Base-by-base conservation (phyloP, 23 red algal species). In the Gracilaria gracilis region DNA sequence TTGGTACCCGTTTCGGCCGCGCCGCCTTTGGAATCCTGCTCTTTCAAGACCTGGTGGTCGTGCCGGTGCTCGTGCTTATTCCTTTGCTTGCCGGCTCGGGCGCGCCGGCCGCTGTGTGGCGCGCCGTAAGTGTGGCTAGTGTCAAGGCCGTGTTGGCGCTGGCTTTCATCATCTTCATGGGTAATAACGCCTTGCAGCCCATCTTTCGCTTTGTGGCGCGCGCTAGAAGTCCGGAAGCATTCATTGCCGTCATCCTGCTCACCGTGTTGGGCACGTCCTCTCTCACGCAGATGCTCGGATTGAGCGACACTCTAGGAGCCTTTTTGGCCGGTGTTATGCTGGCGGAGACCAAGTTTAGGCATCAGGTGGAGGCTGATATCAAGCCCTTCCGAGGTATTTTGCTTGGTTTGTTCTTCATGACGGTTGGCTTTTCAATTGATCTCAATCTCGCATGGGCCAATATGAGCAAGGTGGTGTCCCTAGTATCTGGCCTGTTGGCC, bases 381-480 rank as follows among this genome's bases (percentile, higher is more conserved):
- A 75, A 96, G 64, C 97, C 97, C 0, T 99, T 99, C 80, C 97
- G 97, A 11, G 97, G 97, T 49, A 61, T 99, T 27, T 77, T 99
- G 21, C 84, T 99, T 15, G 97, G 97, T 23, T 85, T 99, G n/a
- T 99, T 99, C 58, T 99, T 99, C 85, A 99, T 99, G 83, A 99
- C 97, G 27, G 95, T 96, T 19, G 97, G 97, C 37, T 96, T 99
- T 77, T 89, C 93, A 33, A 96, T 99, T 57, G 97, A 99, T 74
- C 55, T 99, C 25, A 82, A 91, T 77, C 85, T 99, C 14, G 83
- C 87, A 28, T 90, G 79, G 82, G 77, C 75, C 61, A 96, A 96
- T 74, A 86, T 99, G 31, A 83, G 92, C 23, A 84, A 88, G 29
- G 93, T 99, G 38, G 47, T 81, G 7, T 86, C 88, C 23, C 83